Conservation (phyloP, 2,329 filamentous ascomycete species). For the Talaromyces sp. region DNA sequence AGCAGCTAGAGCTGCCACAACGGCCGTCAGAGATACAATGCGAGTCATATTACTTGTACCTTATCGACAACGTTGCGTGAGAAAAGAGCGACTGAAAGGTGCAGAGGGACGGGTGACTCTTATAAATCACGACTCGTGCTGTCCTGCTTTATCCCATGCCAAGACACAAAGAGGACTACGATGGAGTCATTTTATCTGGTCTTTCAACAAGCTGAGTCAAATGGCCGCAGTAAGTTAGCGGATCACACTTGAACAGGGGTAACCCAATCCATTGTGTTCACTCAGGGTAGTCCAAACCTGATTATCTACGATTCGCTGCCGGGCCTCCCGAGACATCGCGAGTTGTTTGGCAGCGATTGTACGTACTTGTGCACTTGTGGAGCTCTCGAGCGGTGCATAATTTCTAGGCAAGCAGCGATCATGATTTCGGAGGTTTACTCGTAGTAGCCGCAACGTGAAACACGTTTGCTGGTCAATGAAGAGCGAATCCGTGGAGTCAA, state of each 20-base stretch:
- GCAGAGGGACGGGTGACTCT: neutral
- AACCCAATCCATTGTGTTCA: neutral
- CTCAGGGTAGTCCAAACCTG: neutral
- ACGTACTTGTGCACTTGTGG: neutral
- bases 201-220: neutral
- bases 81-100: neutral
- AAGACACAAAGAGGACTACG: neutral
- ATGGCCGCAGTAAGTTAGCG: neutral
- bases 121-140: neutral
- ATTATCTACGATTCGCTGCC: neutral
- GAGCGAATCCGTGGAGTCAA: neutral
- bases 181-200: neutral
- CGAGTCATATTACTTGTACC: constrained; percentile 1
- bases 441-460: neutral
- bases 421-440: neutral
- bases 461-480: neutral
- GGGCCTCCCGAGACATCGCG: neutral
- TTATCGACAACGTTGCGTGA: neutral
- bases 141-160: neutral
- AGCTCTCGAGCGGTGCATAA: neutral
- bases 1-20: constrained; percentile 13
- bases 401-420: neutral
- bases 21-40: constrained; percentile 11
- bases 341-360: neutral
- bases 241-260: neutral